A percentile compares a stretch with the other conserved stretches of the same genome.
Evolutionary conservation across 164 flowering plant genomes (phyloP).

Genomic region (Protea cynaroides): DNA sequence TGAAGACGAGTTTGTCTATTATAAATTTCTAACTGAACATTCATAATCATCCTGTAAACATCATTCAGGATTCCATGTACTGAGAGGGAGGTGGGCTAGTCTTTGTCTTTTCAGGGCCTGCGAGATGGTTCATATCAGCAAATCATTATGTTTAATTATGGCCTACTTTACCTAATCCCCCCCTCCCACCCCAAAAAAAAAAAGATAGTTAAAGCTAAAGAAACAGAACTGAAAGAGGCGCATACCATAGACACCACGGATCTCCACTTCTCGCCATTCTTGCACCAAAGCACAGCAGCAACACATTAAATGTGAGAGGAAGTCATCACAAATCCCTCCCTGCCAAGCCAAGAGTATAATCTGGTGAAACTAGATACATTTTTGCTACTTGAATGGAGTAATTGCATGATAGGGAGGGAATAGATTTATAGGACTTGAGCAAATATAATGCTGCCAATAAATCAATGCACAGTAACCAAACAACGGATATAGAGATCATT

Average conservation of each 20-base stretch:
- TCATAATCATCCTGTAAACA: neutral
- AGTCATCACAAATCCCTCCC: constrained; percentile 93
- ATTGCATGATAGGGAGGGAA: too few relatives aligned
- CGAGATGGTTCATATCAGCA: constrained; percentile 19
- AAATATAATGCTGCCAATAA: too few relatives aligned
- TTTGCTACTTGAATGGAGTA: neutral
- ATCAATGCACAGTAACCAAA: too few relatives aligned
- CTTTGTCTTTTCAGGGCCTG: constrained; percentile 73
- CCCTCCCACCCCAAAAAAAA: too few relatives aligned
- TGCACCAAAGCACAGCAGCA: constrained; percentile 98
- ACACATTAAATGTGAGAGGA: constrained; percentile 90
- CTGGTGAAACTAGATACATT: neutral
- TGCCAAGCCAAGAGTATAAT: constrained; percentile 22
- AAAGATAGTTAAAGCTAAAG: neutral
- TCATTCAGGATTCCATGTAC: constrained; percentile 60
- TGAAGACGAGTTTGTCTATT: constrained; percentile 2
- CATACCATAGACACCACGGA: constrained; percentile 75
- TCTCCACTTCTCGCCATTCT: constrained; percentile 98
- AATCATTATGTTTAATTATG: neutral
- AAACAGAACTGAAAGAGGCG: neutral
- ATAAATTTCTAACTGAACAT: neutral
- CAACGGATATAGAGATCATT: too few relatives aligned
- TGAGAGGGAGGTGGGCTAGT: constrained; percentile 79
- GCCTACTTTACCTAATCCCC: too few relatives aligned
- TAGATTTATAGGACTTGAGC: too few relatives aligned